Base-by-base conservation (phyloP, 768 basidiomycete genomes). In the Mycena galopus region DNA sequence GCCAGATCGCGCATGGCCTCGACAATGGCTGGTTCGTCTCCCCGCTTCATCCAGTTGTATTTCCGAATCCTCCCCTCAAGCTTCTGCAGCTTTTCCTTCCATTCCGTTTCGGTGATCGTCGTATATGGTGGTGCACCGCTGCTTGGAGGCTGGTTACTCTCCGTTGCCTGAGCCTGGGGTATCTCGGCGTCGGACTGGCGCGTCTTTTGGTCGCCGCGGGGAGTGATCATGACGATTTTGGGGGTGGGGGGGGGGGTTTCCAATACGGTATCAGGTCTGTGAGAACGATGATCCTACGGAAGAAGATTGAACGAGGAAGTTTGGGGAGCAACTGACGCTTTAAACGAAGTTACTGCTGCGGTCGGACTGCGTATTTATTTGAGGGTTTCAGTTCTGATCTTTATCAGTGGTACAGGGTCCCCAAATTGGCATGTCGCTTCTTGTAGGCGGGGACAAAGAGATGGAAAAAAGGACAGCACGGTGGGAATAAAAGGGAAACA, bases 1-100 rank as follows among this genome's bases (percentile, higher is more conserved):
- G 69, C 64, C 60, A 74, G 65, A 44, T 71, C 73, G 5, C 69
- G 73, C 73, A 74, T 74, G 17, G 65, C 63, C 0, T 30, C 44
- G 65, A 67, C 25, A 30, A 74, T 71, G 3, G 30, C 57, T 14
- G 60, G 61, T 42, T 67, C 65, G 60, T 71, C 65, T 44, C 69
- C 57, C 14, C 37, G 42, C 27, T 59, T 57, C 35, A 44, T 59
- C 67, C 69, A 67, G 57, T 70, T 74, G 73, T 72, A 75, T 58
- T 72, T 72, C 39, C 65, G 56, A 51, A 72, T 60, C 63, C 51
- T 68, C 27, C 30, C 33, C 47, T 72, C 56, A 1, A 72, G 74
- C 39, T 30, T 57, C 37, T 65, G 50, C 33, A 72, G 37, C 56
- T 71, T 72, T 14, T 21, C 25, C 56, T 68, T 17, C 70, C 69